Conservation (phyloP, 768 basidiomycete species). For the Hortiboletus flavorubellus region DNA sequence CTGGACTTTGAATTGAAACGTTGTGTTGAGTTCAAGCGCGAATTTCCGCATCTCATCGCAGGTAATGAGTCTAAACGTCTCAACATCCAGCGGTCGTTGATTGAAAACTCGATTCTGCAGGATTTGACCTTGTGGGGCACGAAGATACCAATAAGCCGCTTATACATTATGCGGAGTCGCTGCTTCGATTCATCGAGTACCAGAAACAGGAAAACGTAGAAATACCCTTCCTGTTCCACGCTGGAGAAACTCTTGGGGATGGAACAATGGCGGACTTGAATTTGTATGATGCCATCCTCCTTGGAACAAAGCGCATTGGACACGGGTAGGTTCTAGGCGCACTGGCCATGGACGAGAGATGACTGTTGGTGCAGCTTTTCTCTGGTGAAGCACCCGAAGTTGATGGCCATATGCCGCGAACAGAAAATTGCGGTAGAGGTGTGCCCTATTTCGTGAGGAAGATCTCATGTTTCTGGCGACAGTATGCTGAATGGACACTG, state of each 20-base stretch:
- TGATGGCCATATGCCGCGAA: constrained; percentile 44
- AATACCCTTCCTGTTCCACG: constrained; percentile 47
- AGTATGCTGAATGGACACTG: neutral
- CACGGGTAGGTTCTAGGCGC: constrained; percentile 36
- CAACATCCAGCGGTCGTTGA: neutral
- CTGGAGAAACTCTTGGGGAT: constrained; percentile 49
- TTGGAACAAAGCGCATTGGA: constrained; percentile 50
- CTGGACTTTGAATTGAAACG: constrained; percentile 44
- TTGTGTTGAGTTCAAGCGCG: constrained; percentile 41
- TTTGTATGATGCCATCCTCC: constrained; percentile 45
- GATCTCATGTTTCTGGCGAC: neutral
- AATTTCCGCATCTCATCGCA: constrained; percentile 44
- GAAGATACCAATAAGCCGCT: constrained; percentile 41
- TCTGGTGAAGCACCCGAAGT: constrained; percentile 42
- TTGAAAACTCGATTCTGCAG: constrained; percentile 15
- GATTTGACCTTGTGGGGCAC: constrained; percentile 50
- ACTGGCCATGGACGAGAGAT: neutral
- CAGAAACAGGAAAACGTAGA: constrained; percentile 24
- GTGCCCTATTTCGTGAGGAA: constrained; percentile 47
- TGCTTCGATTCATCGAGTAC: constrained; percentile 37
- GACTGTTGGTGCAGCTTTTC: constrained; percentile 33
- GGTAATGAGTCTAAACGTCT: constrained; percentile 24
- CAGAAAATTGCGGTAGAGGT: constrained; percentile 41
- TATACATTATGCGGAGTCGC: constrained; percentile 37
- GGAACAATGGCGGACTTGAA: constrained; percentile 44